These are phyloP conservation scores for Fusarium secorum DNA, from an alignment of 2,329 filamentous ascomycete genomes.

Conservation along the genomic window DNA sequence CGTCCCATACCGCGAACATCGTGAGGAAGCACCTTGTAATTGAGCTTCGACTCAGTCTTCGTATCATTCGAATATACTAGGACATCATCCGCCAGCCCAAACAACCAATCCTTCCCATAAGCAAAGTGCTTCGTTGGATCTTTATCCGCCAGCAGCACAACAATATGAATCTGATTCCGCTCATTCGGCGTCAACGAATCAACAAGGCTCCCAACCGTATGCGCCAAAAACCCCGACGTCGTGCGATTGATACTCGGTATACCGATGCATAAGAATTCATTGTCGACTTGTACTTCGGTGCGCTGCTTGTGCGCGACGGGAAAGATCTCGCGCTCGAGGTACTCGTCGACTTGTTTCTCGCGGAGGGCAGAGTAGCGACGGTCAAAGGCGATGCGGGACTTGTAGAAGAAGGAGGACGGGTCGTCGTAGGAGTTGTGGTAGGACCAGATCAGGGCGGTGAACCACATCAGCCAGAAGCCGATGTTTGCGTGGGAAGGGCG, in stretches of 20 bases:
- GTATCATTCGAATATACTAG: constrained; percentile 40
- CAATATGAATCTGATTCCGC: constrained; percentile 44
- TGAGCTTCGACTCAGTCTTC: background rate
- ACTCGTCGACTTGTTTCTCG: constrained; percentile 38
- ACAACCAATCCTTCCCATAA: constrained; percentile 45
- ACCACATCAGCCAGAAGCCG: constrained; percentile 45
- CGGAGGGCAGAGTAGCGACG: constrained; percentile 41
- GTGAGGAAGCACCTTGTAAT: constrained; percentile 27
- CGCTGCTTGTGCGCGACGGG: constrained; percentile 10
- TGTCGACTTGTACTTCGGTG: constrained; percentile 1
- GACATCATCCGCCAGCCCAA: constrained; percentile 45
- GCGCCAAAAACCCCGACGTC: constrained; percentile 41
- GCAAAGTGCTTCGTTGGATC: constrained; percentile 44
- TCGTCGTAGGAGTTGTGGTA: constrained; percentile 46
- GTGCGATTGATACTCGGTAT: constrained; percentile 48
- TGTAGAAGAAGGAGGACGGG: constrained; percentile 48
- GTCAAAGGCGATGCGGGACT: constrained; percentile 40
- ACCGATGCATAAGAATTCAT: constrained; percentile 44
- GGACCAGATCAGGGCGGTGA: constrained; percentile 40
- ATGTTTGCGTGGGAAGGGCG: constrained; percentile 43
- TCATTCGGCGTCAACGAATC: constrained; percentile 45
- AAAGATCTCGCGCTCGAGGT: constrained; percentile 32
- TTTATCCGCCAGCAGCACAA: constrained; percentile 48
- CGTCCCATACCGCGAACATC: constrained; percentile 39
- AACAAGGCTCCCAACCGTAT: constrained; percentile 45